Conservation (phyloP, 768 basidiomycete genomes). For the Pleurotus djamor region DNA sequence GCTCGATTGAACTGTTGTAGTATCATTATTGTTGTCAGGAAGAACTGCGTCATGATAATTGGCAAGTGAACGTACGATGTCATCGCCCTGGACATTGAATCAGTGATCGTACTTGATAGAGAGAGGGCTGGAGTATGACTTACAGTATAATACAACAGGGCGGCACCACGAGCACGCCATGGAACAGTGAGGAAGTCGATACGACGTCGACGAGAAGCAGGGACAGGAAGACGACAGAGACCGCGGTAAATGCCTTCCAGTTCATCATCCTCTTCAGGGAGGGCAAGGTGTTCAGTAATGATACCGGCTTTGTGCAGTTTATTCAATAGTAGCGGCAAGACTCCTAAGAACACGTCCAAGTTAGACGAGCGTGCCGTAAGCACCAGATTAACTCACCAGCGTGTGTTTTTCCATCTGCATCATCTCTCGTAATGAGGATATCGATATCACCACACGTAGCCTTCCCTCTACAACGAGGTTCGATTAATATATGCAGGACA, state of each 20-base stretch:
- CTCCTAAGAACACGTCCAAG: constrained; percentile 34
- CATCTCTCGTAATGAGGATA: constrained; percentile 77
- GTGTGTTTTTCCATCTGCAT: constrained; percentile 73
- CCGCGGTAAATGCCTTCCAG: constrained; percentile 84
- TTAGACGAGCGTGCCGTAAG: background rate
- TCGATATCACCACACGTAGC: constrained; percentile 89
- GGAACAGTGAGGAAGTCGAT: constrained; percentile 88
- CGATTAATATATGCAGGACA: background rate
- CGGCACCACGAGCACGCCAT: constrained; percentile 76
- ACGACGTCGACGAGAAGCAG: constrained; percentile 52
- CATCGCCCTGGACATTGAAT: constrained; percentile 63
- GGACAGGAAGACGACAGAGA: constrained; percentile 57
- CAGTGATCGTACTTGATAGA: background rate
- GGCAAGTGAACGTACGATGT: constrained; percentile 59
- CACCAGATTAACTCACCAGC: constrained; percentile 40
- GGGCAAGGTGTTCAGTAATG: constrained; percentile 76
- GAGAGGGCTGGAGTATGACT: constrained; percentile 16
- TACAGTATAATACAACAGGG: constrained; percentile 90
- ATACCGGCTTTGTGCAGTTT: constrained; percentile 56
- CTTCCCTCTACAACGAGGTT: constrained; percentile 57
- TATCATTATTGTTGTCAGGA: background rate
- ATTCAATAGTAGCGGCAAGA: constrained; percentile 58
- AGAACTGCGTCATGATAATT: background rate
- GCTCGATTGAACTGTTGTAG: constrained; percentile 80
- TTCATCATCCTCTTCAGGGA: constrained; percentile 64